Conservation (phyloP, 352 stramenopile genomes). For the Phytophthora melonis region DNA sequence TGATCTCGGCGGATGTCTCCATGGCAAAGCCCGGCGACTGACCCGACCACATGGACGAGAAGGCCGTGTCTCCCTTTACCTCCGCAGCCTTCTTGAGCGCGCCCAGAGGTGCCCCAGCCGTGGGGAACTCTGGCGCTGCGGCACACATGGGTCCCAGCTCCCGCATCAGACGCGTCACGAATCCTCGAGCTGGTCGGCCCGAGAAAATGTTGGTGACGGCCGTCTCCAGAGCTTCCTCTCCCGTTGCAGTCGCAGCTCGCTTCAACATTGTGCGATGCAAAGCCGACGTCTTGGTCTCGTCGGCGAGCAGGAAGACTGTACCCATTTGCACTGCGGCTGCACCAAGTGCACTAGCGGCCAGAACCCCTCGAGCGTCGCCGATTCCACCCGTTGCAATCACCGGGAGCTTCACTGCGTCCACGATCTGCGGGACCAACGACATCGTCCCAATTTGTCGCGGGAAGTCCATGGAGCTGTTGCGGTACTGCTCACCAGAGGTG, state of each 20-base stretch:
- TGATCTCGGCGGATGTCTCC: constrained; percentile 34
- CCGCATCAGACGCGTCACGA: constrained; percentile 50
- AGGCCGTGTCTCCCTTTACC: constrained; percentile 26
- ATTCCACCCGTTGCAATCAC: constrained; percentile 72
- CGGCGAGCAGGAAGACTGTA: constrained; percentile 62
- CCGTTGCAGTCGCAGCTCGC: constrained; percentile 34
- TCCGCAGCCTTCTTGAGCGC: constrained; percentile 32
- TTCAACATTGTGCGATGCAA: constrained; percentile 49
- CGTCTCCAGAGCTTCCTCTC: constrained; percentile 28
- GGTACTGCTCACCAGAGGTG: constrained; percentile 9
- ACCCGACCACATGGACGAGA: constrained; percentile 44
- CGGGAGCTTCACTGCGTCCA: constrained; percentile 45
- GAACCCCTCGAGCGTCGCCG: constrained; percentile 53
- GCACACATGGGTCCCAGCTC: constrained; percentile 44
- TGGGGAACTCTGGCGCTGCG: constrained; percentile 33
- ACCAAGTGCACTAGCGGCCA: constrained; percentile 50
- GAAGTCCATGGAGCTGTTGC: constrained; percentile 41
- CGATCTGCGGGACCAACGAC: constrained; percentile 59
- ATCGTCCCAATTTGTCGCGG: constrained; percentile 49
- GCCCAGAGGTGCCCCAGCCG: constrained; percentile 26
- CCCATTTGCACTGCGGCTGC: constrained; percentile 70
- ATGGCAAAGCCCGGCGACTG: constrained; percentile 33
- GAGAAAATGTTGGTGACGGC: constrained; percentile 49
- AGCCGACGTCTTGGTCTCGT: constrained; percentile 49
- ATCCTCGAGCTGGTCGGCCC: constrained; percentile 51